phyloP scores from a whole-genome alignment of 2,329 filamentous ascomycete genomes.

The Colletotrichum siamense region DNA sequence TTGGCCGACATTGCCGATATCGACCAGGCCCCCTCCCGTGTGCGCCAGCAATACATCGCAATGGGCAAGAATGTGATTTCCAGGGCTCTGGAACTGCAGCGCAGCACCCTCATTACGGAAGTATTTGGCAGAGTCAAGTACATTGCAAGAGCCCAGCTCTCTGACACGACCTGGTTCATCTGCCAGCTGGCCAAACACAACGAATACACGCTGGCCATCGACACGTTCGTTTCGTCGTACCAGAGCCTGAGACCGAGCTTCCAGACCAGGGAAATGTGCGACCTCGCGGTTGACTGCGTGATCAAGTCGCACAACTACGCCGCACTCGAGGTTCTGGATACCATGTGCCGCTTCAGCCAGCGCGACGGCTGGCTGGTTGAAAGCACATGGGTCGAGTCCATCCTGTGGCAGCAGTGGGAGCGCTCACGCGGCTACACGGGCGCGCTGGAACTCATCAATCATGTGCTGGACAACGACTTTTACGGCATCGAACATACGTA shows the following conservation, averaged over 20 bases:
- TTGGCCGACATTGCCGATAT: slow-evolving; percentile 9
- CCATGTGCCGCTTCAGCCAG: background rate
- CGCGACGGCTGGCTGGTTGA: slow-evolving; percentile 2
- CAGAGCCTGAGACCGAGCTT: background rate
- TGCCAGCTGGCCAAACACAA: background rate
- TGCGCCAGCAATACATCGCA: background rate
- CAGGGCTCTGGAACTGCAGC: background rate
- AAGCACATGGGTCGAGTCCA: background rate
- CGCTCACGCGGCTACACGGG: background rate
- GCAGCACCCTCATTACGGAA: background rate
- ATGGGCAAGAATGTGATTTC: background rate
- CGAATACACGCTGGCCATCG: slow-evolving; percentile 10
- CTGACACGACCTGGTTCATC: slow-evolving; percentile 3
- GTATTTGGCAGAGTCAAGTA: slow-evolving; percentile 1
- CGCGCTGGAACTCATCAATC: background rate
- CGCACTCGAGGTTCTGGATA: slow-evolving; percentile 3
- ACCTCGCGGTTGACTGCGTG: background rate
- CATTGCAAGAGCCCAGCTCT: background rate
- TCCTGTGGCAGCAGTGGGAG: slow-evolving; percentile 1
- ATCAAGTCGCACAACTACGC: slow-evolving; percentile 1
- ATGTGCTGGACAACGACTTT: background rate
- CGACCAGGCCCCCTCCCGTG: background rate
- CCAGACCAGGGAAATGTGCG: background rate
- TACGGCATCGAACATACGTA: slow-evolving; percentile 8
- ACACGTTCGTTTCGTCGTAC: slow-evolving; percentile 9